A percentile compares a stretch with the other conserved stretches of the same genome.
phyloP scores from a whole-genome alignment of 768 basidiomycete species.

The Amanita subjunquillea region DNA sequence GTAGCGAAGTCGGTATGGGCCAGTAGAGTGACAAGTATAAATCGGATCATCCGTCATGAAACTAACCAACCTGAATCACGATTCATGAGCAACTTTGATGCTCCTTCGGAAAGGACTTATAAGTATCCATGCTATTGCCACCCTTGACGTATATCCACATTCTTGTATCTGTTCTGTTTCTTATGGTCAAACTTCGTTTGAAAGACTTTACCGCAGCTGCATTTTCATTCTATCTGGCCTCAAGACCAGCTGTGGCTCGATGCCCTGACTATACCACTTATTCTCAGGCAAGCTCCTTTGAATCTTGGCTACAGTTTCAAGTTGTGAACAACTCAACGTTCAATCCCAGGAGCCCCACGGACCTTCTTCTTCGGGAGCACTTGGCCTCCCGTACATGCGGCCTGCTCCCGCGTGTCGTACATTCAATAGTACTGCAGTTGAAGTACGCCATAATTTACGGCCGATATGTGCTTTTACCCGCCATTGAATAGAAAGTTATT shows the following conservation, averaged over 20 bases:
- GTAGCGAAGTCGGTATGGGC: too few species aligned
- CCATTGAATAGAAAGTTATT: slow-evolving; percentile 42
- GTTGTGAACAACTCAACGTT: neutral
- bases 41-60: too few species aligned
- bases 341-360: slow-evolving; percentile 44
- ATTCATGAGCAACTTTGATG: neutral
- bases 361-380: slow-evolving; percentile 44
- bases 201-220: slow-evolving; percentile 14
- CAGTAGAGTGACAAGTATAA: too few species aligned
- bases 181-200: slow-evolving; percentile 15
- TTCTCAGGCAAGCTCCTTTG: slow-evolving; percentile 31
- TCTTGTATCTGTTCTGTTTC: neutral
- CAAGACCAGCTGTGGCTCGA: slow-evolving; percentile 18
- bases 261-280: slow-evolving; percentile 58
- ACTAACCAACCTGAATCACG: neutral
- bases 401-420: slow-evolving; percentile 62
- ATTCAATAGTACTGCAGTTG: slow-evolving; percentile 66
- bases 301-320: neutral
- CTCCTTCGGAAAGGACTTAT: neutral
- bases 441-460: slow-evolving; percentile 29
- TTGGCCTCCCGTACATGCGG: slow-evolving; percentile 64
- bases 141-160: neutral
- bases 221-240: slow-evolving; percentile 12
- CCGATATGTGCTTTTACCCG: neutral
- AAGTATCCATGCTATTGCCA: neutral